phyloP scores from a whole-genome alignment of 2,329 filamentous ascomycete species.

The Pseudogymnoascus sp. region DNA sequence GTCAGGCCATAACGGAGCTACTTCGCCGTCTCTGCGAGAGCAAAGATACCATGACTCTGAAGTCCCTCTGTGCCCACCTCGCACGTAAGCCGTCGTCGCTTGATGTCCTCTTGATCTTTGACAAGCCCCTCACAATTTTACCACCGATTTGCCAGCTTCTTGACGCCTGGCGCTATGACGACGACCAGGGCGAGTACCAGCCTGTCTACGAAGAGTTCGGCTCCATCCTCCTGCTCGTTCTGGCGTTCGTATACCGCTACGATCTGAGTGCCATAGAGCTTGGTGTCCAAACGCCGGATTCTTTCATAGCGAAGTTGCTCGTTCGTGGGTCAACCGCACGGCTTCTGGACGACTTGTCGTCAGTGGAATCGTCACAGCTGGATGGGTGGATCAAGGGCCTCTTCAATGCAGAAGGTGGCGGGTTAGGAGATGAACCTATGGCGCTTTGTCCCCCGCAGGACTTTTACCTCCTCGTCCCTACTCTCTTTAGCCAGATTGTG shows the following conservation, averaged over 20 bases:
- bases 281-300: slow-evolving; percentile 49
- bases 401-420: slow-evolving; percentile 58
- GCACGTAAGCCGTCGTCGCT: slow-evolving; percentile 63
- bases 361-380: slow-evolving; percentile 51
- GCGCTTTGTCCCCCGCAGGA: slow-evolving; percentile 74
- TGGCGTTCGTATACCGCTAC: slow-evolving; percentile 71
- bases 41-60: slow-evolving; percentile 74
- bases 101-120: slow-evolving; percentile 70
- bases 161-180: slow-evolving; percentile 73
- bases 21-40: slow-evolving; percentile 60
- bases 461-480: slow-evolving; percentile 71
- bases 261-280: slow-evolving; percentile 57
- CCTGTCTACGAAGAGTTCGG: slow-evolving; percentile 83
- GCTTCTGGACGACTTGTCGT: slow-evolving; percentile 51
- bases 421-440: slow-evolving; percentile 72
- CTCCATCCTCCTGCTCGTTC: slow-evolving; percentile 62
- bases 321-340: slow-evolving; percentile 50
- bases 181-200: slow-evolving; percentile 77
- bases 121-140: slow-evolving; percentile 60
- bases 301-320: slow-evolving; percentile 62
- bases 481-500: slow-evolving; percentile 68
- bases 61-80: slow-evolving; percentile 64
- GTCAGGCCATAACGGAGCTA: slow-evolving; percentile 67
- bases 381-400: slow-evolving; percentile 48
- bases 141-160: slow-evolving; percentile 67